Evolutionary conservation across 208 protist genomes (phyloP).

Genomic region (Wallacemonas sp.): DNA sequence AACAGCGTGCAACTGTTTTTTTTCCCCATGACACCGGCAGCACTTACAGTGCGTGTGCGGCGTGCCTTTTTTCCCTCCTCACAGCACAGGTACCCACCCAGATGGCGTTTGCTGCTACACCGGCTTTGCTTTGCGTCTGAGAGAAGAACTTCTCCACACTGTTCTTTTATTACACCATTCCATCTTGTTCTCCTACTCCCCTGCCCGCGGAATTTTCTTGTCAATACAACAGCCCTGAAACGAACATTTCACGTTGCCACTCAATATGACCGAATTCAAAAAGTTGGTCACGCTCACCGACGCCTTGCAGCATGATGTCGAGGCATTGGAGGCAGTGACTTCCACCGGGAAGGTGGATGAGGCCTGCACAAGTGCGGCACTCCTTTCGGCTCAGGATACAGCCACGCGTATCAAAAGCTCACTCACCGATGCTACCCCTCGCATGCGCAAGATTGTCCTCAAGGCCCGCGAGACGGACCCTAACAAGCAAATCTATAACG

Average conservation of each 20-base stretch:
- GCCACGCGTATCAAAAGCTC: constrained; percentile 28
- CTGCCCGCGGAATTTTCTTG: no score
- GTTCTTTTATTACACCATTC: no score
- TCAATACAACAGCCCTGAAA: no score
- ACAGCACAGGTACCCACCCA: no score
- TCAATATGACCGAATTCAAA: constrained; percentile 86
- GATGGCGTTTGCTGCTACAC: no score
- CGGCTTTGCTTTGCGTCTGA: no score
- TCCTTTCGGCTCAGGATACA: constrained; percentile 3
- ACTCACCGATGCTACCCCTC: constrained; percentile 32
- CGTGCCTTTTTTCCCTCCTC: background rate
- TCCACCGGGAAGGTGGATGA: background rate
- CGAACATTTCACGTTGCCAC: no score
- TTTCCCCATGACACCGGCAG: background rate
- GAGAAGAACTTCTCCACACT: no score
- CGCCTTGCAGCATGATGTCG: constrained; percentile 29
- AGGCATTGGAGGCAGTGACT: constrained; percentile 14
- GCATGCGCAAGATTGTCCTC: constrained; percentile 64
- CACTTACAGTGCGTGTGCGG: background rate
- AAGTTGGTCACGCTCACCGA: constrained; percentile 48
- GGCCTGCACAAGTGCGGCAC: background rate
- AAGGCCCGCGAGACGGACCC: constrained; percentile 81
- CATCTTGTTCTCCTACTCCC: no score
- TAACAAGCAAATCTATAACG: constrained; percentile 89
- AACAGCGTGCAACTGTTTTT: background rate